These are phyloP conservation scores for Pachysolen tannophilus DNA, from an alignment of 805 yeast species.

Conservation along the genomic window DNA sequence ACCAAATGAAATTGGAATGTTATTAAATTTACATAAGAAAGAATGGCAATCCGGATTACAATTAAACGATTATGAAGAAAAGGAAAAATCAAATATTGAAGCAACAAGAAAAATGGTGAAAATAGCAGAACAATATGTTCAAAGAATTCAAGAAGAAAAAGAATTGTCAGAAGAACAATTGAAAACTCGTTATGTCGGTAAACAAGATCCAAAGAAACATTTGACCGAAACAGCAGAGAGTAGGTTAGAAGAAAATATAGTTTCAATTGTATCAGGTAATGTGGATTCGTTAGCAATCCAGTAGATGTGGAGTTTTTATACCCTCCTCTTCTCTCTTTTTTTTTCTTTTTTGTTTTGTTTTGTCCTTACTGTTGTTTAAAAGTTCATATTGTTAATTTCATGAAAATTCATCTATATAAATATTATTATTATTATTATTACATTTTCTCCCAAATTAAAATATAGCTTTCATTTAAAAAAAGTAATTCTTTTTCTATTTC, in stretches of 20 bases:
- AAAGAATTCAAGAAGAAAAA: constrained; percentile 87
- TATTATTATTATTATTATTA: too few species aligned
- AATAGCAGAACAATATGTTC: constrained; percentile 83
- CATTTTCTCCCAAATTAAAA: constrained; percentile 60
- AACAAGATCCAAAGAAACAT: constrained; percentile 98
- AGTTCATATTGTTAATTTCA: too few species aligned
- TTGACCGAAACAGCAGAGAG: constrained; percentile 80
- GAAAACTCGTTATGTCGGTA: constrained; percentile 94
- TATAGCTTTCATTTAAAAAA: constrained; percentile 51
- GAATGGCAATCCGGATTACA: constrained; percentile 93
- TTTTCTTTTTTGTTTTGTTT: too few species aligned
- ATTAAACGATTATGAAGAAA: constrained; percentile 66
- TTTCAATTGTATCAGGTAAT: constrained; percentile 78
- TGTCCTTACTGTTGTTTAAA: too few species aligned
- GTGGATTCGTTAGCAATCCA: constrained; percentile 87
- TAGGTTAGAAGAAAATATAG: constrained; percentile 83
- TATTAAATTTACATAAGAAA: constrained; percentile 86
- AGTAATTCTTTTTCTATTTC: constrained; percentile 48
- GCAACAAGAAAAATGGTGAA: constrained; percentile 75
- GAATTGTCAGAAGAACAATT: constrained; percentile 82
- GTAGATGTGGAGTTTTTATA: constrained; percentile 21
- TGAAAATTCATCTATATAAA: too few species aligned
- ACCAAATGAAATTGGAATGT: constrained; percentile 85
- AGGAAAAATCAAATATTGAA: constrained; percentile 67
- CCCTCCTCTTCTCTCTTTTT: not conserved